phyloP scores from a whole-genome alignment of 192 early-diverging fungal species.

The Backusella liffmaniae region DNA sequence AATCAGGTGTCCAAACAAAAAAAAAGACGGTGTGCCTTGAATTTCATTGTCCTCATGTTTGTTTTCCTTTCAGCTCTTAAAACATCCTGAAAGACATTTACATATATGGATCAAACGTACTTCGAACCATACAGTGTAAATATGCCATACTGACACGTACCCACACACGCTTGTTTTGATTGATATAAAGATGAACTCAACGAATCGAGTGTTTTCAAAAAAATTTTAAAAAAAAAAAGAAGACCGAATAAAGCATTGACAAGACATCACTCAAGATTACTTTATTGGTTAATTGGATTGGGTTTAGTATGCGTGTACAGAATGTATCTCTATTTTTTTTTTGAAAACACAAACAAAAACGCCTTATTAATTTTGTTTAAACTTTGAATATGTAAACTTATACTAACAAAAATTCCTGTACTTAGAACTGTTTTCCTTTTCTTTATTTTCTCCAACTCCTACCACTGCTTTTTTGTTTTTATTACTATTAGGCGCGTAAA shows the following conservation, averaged over 20 bases:
- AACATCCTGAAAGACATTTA: background rate
- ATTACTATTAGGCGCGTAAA: background rate
- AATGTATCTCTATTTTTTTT: background rate
- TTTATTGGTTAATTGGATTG: constrained; percentile 7
- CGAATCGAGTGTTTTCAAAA: background rate
- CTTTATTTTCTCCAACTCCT: background rate
- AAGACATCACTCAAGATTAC: background rate
- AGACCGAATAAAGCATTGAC: background rate
- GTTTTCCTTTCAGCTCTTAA: background rate
- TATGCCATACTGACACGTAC: background rate
- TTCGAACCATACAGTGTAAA: background rate
- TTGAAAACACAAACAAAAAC: constrained; percentile 7
- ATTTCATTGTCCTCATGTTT: constrained; percentile 1
- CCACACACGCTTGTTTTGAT: background rate
- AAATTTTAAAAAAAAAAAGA: background rate
- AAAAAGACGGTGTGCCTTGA: background rate
- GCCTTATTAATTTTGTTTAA: constrained; percentile 2
- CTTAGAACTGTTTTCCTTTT: background rate
- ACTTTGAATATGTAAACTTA: constrained; percentile 5
- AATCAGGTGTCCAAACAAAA: background rate
- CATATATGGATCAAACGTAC: background rate
- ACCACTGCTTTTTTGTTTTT: background rate
- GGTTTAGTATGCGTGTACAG: constrained; percentile 1
- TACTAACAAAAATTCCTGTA: constrained; percentile 3
- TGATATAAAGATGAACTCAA: background rate